Conservation (phyloP, 2,329 filamentous ascomycete species). For the Pseudogymnoascus sp. region DNA sequence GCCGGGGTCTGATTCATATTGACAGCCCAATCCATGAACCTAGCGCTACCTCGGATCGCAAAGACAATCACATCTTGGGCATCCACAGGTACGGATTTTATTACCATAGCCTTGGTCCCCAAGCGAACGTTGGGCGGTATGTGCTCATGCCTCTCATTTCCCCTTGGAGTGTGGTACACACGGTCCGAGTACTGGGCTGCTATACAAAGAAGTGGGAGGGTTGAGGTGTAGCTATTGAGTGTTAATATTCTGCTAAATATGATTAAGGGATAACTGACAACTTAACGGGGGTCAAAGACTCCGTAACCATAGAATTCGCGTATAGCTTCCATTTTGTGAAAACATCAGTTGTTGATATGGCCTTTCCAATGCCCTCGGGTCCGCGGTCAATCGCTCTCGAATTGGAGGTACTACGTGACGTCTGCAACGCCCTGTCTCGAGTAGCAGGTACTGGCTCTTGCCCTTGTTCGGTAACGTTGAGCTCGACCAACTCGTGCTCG, state of each 20-base stretch:
- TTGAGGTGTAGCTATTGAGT: constrained; percentile 55
- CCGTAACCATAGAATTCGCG: constrained; percentile 66
- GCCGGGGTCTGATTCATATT: constrained; percentile 66
- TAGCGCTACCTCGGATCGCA: constrained; percentile 73
- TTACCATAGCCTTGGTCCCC: constrained; percentile 79
- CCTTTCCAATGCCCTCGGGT: constrained; percentile 11
- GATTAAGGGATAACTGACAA: constrained; percentile 41
- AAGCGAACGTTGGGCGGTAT: constrained; percentile 63
- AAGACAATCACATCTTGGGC: constrained; percentile 74
- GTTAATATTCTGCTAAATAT: constrained; percentile 10
- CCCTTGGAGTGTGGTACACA: constrained; percentile 61
- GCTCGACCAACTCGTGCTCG: constrained; percentile 44
- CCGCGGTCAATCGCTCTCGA: not conserved
- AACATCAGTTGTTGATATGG: constrained; percentile 45
- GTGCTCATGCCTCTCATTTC: constrained; percentile 59
- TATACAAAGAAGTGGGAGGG: constrained; percentile 69
- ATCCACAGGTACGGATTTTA: constrained; percentile 74
- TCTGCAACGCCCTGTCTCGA: not conserved
- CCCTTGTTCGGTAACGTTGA: not conserved
- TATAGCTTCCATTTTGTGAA: constrained; percentile 75
- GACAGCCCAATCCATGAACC: constrained; percentile 79
- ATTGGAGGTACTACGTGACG: constrained; percentile 17
- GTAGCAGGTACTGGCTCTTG: not conserved
- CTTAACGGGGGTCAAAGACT: constrained; percentile 58
- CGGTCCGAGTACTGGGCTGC: constrained; percentile 71